Percentiles rank a stretch among this genome's conserved stretches.
phyloP scores from a whole-genome alignment of 2,329 filamentous ascomycete genomes.

The Colletotrichum sp. region DNA sequence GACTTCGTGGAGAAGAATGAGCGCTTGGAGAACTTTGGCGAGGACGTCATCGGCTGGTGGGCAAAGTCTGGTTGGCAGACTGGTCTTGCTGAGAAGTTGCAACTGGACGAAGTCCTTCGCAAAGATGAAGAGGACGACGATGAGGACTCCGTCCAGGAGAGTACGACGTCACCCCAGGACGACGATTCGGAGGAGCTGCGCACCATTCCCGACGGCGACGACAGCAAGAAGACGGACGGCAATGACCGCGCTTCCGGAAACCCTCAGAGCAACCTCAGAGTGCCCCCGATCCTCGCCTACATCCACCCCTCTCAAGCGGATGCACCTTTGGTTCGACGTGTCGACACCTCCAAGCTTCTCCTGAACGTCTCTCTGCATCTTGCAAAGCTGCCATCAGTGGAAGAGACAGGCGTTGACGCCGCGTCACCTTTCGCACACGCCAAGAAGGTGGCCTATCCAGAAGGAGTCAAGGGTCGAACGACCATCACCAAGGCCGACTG shows the following conservation, averaged over 20 bases:
- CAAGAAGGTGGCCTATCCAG: constrained; percentile 82
- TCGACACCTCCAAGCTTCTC: constrained; percentile 85
- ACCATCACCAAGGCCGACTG: constrained; percentile 84
- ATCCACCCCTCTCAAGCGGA: constrained; percentile 66
- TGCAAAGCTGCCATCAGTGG: constrained; percentile 79
- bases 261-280: constrained; percentile 29
- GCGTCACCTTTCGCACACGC: constrained; percentile 78
- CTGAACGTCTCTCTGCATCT: constrained; percentile 83
- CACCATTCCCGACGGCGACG: background rate
- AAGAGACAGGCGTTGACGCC: constrained; percentile 61
- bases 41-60: constrained; percentile 95
- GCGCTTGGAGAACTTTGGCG: constrained; percentile 83
- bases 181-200: constrained; percentile 22
- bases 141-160: constrained; percentile 35
- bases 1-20: constrained; percentile 83
- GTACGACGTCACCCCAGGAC: constrained; percentile 28
- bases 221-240: background rate
- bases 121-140: constrained; percentile 40
- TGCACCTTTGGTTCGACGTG: constrained; percentile 77
- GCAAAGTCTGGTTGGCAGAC: constrained; percentile 92
- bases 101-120: constrained; percentile 70
- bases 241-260: constrained; percentile 24
- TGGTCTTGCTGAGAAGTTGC: constrained; percentile 79
- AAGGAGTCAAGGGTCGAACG: constrained; percentile 78
- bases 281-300: constrained; percentile 83